phyloP scores from a whole-genome alignment of 2,329 filamentous ascomycete genomes.

The Aspergillus spinulosporus region DNA sequence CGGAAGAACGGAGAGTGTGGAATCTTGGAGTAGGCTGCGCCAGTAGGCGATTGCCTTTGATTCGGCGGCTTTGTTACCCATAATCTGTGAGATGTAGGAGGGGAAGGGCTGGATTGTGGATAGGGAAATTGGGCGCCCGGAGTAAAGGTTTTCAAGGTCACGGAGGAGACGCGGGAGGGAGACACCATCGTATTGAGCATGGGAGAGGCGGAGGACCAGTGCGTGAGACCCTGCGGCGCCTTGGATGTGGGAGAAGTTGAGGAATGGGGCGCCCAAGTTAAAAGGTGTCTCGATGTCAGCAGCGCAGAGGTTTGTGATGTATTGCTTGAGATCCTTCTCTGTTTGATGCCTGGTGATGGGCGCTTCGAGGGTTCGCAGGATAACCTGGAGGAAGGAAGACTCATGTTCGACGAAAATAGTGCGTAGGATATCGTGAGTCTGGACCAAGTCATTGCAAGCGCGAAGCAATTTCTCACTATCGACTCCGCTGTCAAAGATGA shows the following conservation, averaged over 20 bases:
- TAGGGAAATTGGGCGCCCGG: conserved; percentile 30
- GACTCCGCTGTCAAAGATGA: conserved; percentile 56
- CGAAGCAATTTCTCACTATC: conserved; percentile 49
- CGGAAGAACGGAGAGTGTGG: conserved; percentile 44
- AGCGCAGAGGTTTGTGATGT: conserved; percentile 52
- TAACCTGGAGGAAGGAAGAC: conserved; percentile 53
- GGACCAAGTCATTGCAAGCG: conserved; percentile 49
- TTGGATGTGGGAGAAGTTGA: conserved; percentile 55
- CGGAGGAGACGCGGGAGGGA: conserved; percentile 60
- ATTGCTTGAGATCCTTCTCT: conserved; percentile 50
- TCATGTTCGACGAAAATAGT: conserved; percentile 61
- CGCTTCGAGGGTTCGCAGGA: conserved; percentile 53
- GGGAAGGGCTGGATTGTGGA: conserved; percentile 40
- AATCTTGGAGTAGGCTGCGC: conserved; percentile 56
- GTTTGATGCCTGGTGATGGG: conserved; percentile 51
- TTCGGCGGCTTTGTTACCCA: conserved; percentile 29
- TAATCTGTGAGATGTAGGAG: conserved; percentile 39
- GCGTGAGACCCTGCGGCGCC: conserved; percentile 34
- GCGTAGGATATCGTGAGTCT: conserved; percentile 62
- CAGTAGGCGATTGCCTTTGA: conserved; percentile 52
- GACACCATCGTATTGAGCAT: conserved; percentile 67
- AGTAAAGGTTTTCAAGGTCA: conserved; percentile 57
- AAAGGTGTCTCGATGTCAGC: conserved; percentile 55
- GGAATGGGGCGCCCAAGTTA: conserved; percentile 58
- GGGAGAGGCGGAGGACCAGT: conserved; percentile 59